Conservation (phyloP, 345 rosid genomes). For the Linum lewisii region DNA sequence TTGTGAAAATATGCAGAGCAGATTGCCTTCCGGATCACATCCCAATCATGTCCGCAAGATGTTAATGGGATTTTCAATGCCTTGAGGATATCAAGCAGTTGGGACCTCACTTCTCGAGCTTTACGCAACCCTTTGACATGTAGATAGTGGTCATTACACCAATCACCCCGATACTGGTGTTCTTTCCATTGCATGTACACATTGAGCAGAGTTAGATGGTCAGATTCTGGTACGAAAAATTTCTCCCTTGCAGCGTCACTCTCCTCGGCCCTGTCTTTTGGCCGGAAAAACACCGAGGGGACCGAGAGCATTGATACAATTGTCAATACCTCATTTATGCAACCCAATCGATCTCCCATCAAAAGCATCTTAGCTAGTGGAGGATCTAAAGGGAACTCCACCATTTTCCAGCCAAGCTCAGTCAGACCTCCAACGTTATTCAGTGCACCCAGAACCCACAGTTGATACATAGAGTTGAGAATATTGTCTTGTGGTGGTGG, state of each 20-base stretch:
- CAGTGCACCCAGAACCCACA: conserved; percentile 96
- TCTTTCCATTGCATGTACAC: conserved; percentile 94
- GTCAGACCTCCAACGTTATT: conserved; percentile 84
- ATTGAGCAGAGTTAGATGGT: conserved; percentile 73
- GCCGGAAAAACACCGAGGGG: conserved; percentile 94
- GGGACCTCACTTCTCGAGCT: conserved; percentile 94
- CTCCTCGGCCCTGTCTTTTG: conserved; percentile 92
- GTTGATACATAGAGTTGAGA: conserved; percentile 94
- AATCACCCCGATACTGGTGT: conserved; percentile 86
- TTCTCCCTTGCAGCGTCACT: conserved; percentile 91
- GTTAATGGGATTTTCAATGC: conserved; percentile 69
- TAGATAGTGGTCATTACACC: conserved; percentile 83
- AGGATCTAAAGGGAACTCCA: conserved; percentile 94
- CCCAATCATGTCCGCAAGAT: conserved; percentile 70
- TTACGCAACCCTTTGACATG: conserved; percentile 78
- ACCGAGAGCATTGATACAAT: conserved; percentile 99
- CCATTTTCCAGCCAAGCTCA: conserved; percentile 96
- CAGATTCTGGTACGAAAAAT: conserved; percentile 90
- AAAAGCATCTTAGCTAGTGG: conserved; percentile 98
- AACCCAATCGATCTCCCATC: conserved; percentile 74
- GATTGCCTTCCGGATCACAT: conserved; percentile 64
- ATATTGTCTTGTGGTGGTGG: conserved; percentile 99
- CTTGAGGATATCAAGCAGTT: conserved; percentile 86
- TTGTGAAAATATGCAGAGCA: conserved; percentile 97
- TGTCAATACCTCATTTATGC: conserved; percentile 87